Evolutionary conservation across 352 stramenopile species (phyloP).

Genomic region (Nothophytophthora sp.): DNA sequence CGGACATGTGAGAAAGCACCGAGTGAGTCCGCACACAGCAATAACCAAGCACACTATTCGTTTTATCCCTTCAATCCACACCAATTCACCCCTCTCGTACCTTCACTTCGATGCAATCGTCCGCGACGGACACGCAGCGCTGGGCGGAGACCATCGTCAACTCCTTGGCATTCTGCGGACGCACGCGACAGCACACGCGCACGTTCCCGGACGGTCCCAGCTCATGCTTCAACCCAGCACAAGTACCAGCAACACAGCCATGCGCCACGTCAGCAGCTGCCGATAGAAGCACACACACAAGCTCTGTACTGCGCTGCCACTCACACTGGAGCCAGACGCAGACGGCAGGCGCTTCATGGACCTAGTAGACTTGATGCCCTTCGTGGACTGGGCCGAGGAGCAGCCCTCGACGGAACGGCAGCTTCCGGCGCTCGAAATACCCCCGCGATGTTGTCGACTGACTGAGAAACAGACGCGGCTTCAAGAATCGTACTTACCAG

Average conservation of each 20-base stretch:
- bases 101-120: slow-evolving; percentile 71
- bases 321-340: not conserved
- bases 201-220: slow-evolving; percentile 51
- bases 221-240: slow-evolving; percentile 31
- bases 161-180: slow-evolving; percentile 81
- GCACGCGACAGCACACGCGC: slow-evolving; percentile 81
- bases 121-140: slow-evolving; percentile 51
- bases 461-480: too few species aligned
- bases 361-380: not conserved
- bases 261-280: too few species aligned
- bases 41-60: too few species aligned
- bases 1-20: slow-evolving; percentile 8
- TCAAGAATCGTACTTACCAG: too few species aligned
- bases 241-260: not conserved
- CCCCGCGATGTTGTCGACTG: too few species aligned
- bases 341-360: not conserved
- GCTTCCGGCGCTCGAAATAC: too few species aligned
- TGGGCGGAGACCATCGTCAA: slow-evolving; percentile 60
- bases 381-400: not conserved
- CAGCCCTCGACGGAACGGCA: too few species aligned
- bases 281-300: too few species aligned
- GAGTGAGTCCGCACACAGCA: not conserved
- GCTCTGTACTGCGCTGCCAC: too few species aligned
- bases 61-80: not conserved
- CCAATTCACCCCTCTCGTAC: slow-evolving; percentile 12